Percentiles rank a stretch among this genome's conserved stretches.
Conservation (phyloP, 2,329 filamentous ascomycete species). For the Chaetomium globosum region DNA sequence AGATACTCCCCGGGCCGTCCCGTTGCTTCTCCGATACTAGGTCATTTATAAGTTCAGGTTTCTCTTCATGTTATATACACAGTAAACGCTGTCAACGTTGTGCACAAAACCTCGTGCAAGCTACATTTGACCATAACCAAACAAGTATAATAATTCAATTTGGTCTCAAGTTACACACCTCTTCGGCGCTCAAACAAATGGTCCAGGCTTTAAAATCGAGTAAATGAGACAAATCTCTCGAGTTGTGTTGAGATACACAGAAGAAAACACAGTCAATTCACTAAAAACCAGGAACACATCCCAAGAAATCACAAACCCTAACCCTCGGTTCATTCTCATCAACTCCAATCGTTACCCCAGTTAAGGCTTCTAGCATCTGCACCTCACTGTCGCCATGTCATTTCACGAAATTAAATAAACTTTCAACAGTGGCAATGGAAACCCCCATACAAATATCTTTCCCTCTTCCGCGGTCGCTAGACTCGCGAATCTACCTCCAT, state of each 20-base stretch:
- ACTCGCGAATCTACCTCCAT: slow-evolving; percentile 64
- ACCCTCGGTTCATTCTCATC: neutral
- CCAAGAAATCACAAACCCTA: neutral
- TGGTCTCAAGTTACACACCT: neutral
- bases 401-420: neutral
- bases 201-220: neutral
- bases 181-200: neutral
- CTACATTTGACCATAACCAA: neutral
- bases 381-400: neutral
- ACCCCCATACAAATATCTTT: slow-evolving; percentile 56
- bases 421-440: slow-evolving; percentile 26
- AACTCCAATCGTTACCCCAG: neutral
- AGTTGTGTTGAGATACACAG: neutral
- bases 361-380: neutral
- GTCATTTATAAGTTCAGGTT: neutral
- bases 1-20: too few species aligned
- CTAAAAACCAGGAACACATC: neutral
- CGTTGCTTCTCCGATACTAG: neutral
- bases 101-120: neutral
- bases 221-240: neutral
- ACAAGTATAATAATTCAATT: neutral
- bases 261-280: neutral
- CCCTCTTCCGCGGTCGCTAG: slow-evolving; percentile 61
- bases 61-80: neutral
- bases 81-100: neutral